These are phyloP conservation scores for Neurospora terricola DNA, from an alignment of 495 filamentous ascomycete species.

Conservation along the genomic window DNA sequence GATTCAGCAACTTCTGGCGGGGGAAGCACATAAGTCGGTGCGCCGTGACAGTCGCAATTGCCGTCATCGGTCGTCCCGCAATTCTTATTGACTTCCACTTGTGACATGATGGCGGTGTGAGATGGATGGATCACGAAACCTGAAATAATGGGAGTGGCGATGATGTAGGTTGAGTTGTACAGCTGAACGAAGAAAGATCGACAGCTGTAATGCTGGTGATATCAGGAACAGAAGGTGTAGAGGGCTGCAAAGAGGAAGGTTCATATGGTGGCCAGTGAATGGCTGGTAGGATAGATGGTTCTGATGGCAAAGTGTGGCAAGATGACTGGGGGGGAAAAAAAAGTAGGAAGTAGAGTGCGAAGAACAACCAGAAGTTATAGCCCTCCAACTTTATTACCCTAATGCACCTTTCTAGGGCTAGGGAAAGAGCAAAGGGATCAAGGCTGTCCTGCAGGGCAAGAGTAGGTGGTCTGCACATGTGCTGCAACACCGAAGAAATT, in stretches of 20 bases:
- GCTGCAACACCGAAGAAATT: neutral
- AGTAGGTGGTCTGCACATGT: neutral
- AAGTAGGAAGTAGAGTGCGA: neutral
- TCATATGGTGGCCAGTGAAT: neutral
- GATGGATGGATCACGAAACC: neutral
- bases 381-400: neutral
- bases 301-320: neutral
- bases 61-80: neutral
- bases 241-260: neutral
- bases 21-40: neutral
- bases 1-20: neutral
- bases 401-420: neutral
- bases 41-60: neutral
- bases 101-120: neutral
- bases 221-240: neutral
- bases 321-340: neutral
- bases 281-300: neutral
- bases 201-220: neutral
- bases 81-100: neutral
- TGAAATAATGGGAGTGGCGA: neutral
- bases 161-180: neutral
- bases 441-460: neutral
- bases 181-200: neutral
- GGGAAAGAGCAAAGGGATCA: neutral
- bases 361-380: neutral